Evolutionary conservation across 768 basidiomycete species (phyloP).

Genomic region (Termitomyces sp.): DNA sequence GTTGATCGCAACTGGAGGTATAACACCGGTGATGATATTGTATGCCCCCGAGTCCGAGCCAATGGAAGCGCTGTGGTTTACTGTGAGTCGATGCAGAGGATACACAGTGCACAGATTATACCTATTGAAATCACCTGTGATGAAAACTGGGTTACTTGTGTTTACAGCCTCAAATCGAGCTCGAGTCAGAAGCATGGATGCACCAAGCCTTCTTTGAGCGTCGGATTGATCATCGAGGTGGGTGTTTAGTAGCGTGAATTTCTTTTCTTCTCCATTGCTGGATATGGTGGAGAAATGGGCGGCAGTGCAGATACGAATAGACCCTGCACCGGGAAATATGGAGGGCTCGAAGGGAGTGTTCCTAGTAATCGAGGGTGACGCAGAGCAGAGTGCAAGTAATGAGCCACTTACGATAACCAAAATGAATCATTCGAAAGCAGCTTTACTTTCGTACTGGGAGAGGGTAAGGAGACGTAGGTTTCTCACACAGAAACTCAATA

Average conservation of each 20-base stretch:
- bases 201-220: constrained; percentile 42
- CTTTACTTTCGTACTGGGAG: constrained; percentile 19
- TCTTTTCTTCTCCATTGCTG: constrained; percentile 8
- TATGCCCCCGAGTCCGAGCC: constrained; percentile 47
- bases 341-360: constrained; percentile 45
- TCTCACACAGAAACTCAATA: constrained; percentile 19
- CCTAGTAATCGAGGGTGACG: constrained; percentile 15
- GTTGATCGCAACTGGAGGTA: constrained; percentile 35
- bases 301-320: constrained; percentile 43
- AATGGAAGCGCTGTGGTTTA: constrained; percentile 29
- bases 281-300: constrained; percentile 28
- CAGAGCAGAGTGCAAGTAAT: not conserved
- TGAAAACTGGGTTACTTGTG: constrained; percentile 35
- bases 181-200: constrained; percentile 45
- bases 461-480: not conserved
- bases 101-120: not conserved
- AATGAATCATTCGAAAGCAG: constrained; percentile 42
- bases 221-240: constrained; percentile 55
- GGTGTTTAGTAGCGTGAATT: constrained; percentile 44
- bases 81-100: not conserved
- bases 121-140: constrained; percentile 54
- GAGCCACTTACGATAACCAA: constrained; percentile 45
- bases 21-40: constrained; percentile 39
- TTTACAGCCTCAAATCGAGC: constrained; percentile 43
- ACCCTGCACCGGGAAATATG: constrained; percentile 46